Evolutionary conservation across 371 early-diverging fungal species (phyloP), one percentile per base, ranked within the genome.

Genomic region (Coemansia sp.): DNA sequence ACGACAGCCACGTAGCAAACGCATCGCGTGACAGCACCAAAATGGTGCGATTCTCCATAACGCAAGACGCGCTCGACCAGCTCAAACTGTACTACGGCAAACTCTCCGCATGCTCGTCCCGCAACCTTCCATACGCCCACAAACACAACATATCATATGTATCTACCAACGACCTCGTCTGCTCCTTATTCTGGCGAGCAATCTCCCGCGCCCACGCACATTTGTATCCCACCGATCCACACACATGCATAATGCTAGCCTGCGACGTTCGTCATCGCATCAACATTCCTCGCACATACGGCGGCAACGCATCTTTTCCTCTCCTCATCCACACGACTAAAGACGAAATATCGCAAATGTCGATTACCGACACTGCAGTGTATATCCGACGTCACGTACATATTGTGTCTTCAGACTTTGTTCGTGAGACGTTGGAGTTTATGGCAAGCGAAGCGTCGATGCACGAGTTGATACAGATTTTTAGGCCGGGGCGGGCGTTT

Each of bases 261-360:
- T 72, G 72, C 58, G 72, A 72, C 16, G 40, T 72, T 24, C 71
- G 73, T 5, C 21, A 26, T 3, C 74, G 74, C 34, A 62, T 66
- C n/a, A 58, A 55, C 2, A 18, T 63, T 5, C 59, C 71, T 8
- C n/a, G 11, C n/a, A 47, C 66, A 13, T 73, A 73, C 53, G 52
- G 63, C 7, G 74, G 74, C 42, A 73, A 73, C 21, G 66, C 62
- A 11, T 73, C 74, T 5, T 70, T 66, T 18, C 74, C 74, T 22
- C 63, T 73, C 3, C 37, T 72, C 0, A 59, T 71, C 14, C 66
- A 73, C 27, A 39, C 57, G 55, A 29, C 50, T 5, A 73, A 59
- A 39, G 18, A 50, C 18, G 18, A 54, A 22, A 47, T 73, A 27
- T 18, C 18, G 3, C 18, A 29, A 1, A 66, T 71, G 7, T 51